A percentile compares a stretch with the other conserved stretches of the same genome.
phyloP scores from a whole-genome alignment of 2,329 filamentous ascomycete species.

The Aspergillus ochraceus region DNA sequence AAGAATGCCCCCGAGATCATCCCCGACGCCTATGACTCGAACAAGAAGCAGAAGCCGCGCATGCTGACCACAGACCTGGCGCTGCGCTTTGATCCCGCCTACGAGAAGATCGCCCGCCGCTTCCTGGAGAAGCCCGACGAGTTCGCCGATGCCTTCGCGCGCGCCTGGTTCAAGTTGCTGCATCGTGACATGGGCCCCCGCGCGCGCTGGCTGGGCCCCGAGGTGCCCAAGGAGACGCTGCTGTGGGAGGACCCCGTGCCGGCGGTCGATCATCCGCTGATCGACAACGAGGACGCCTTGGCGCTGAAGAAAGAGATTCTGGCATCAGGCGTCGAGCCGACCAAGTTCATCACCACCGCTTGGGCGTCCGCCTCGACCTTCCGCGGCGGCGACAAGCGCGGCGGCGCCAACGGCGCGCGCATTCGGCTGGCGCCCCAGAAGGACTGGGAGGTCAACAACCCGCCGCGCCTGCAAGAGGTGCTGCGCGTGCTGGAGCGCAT shows the following conservation, averaged over 20 bases:
- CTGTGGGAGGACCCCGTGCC: constrained; percentile 76
- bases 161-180: constrained; percentile 80
- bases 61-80: constrained; percentile 78
- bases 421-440: constrained; percentile 73
- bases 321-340: constrained; percentile 58
- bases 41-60: constrained; percentile 70
- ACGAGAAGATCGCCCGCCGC: constrained; percentile 72
- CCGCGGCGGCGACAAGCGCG: constrained; percentile 76
- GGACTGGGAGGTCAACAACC: constrained; percentile 75
- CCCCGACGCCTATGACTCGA: constrained; percentile 68
- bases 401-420: constrained; percentile 76
- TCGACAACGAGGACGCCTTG: constrained; percentile 65
- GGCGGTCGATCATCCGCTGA: constrained; percentile 54
- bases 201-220: constrained; percentile 70
- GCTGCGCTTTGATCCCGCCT: constrained; percentile 68
- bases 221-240: constrained; percentile 68
- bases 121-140: constrained; percentile 69
- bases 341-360: constrained; percentile 64
- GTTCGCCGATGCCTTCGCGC: constrained; percentile 67
- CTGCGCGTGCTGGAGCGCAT: constrained; percentile 63
- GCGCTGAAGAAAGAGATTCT: constrained; percentile 69
- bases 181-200: constrained; percentile 78
- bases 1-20: constrained; percentile 67
- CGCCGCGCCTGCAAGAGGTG: constrained; percentile 62
- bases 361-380: constrained; percentile 72